Percentiles rank a stretch among this genome's conserved stretches.
These are phyloP conservation scores for Arabidopsis hybrid DNA, from an alignment of 441 rosid species.

Conservation along the genomic window DNA sequence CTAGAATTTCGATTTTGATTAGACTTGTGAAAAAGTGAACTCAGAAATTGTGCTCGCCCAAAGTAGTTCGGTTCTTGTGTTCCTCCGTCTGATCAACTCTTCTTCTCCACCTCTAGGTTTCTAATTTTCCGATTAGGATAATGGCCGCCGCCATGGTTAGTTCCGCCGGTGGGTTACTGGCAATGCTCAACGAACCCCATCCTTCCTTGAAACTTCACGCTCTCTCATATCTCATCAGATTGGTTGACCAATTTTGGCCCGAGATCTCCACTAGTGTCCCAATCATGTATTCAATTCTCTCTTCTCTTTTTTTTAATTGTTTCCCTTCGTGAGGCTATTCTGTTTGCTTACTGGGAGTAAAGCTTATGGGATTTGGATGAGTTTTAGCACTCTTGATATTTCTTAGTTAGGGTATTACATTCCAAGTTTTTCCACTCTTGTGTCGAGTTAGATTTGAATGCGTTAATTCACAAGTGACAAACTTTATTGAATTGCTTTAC, in stretches of 20 bases:
- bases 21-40: background rate
- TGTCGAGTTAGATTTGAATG: background rate
- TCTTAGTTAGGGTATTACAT: background rate
- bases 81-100: background rate
- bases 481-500: background rate
- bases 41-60: background rate
- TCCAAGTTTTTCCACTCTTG: background rate
- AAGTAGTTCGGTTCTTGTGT: background rate
- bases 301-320: too few species aligned
- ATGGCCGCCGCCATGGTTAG: slow-evolving; percentile 80
- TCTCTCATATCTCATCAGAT: slow-evolving; percentile 73
- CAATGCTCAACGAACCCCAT: slow-evolving; percentile 88
- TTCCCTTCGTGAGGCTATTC: background rate
- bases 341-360: slow-evolving; percentile 25
- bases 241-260: slow-evolving; percentile 88
- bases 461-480: background rate
- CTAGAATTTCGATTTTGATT: slow-evolving; percentile 4
- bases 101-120: slow-evolving; percentile 14
- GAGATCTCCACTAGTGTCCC: slow-evolving; percentile 97
- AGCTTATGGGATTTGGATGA: background rate
- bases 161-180: slow-evolving; percentile 86
- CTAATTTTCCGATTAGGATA: slow-evolving; percentile 8
- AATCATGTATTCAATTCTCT: slow-evolving; percentile 56
- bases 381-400: background rate
- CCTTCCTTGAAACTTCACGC: slow-evolving; percentile 83